Percentiles rank a stretch among this genome's conserved stretches.
These are phyloP conservation scores for Eucalyptus sideroxylon DNA, from an alignment of 345 rosid species.

Conservation along the genomic window DNA sequence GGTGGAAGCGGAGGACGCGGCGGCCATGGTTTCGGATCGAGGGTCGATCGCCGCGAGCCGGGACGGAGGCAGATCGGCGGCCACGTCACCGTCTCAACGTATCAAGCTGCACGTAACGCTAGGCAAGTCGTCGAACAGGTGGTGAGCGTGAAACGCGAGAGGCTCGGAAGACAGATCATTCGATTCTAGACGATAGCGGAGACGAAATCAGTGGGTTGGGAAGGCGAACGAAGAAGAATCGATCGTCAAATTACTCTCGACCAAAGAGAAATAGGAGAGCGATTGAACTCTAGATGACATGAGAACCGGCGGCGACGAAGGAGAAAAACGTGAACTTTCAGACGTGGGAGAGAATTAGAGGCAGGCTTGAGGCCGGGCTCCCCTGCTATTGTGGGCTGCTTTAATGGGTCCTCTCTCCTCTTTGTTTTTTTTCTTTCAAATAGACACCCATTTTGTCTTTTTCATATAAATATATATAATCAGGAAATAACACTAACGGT, in stretches of 20 bases:
- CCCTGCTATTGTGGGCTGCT: background rate
- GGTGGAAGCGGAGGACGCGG: background rate
- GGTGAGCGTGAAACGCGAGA: background rate
- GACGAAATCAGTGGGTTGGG: background rate
- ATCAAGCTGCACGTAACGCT: background rate
- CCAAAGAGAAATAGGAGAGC: background rate
- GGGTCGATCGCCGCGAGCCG: background rate
- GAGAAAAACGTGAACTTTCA: background rate
- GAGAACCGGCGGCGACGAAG: background rate
- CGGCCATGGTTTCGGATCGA: background rate
- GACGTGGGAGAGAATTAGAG: background rate
- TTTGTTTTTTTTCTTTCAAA: no score
- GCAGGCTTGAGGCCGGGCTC: background rate
- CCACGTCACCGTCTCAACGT: background rate
- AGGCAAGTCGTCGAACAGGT: background rate
- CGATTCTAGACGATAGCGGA: background rate
- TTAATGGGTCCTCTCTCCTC: background rate
- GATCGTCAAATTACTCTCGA: background rate
- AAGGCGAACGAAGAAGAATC: background rate
- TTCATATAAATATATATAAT: no score
- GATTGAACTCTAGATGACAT: background rate
- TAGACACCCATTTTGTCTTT: background rate
- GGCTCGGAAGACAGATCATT: background rate
- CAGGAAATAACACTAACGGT: rapidly evolving
- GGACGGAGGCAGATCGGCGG: background rate